These are phyloP conservation scores for Cyclotella sp. DNA, from an alignment of 108 stramenopile species.

Conservation along the genomic window DNA sequence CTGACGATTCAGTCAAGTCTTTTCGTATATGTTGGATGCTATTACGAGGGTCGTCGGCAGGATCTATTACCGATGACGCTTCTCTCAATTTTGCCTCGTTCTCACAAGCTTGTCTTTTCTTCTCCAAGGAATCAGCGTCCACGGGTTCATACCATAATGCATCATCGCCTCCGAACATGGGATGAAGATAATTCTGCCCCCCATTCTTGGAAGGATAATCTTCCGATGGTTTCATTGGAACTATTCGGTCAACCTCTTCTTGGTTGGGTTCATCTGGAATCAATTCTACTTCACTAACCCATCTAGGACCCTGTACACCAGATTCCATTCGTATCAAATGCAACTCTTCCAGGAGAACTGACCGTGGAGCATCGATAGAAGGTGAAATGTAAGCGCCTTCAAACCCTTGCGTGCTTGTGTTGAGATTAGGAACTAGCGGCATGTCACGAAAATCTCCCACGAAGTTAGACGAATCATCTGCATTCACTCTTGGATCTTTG, in stretches of 20 bases:
- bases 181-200: constrained; percentile 28
- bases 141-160: constrained; percentile 20
- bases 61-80: constrained; percentile 52
- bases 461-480: not conserved
- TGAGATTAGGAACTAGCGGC: constrained; percentile 35
- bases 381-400: not conserved
- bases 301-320: constrained; percentile 45
- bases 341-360: constrained; percentile 52
- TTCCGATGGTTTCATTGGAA: not conserved
- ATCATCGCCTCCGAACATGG: constrained; percentile 32
- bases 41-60: constrained; percentile 72
- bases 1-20: constrained; percentile 68
- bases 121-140: constrained; percentile 5
- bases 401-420: not conserved
- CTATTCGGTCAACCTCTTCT: not conserved
- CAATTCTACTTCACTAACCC: constrained; percentile 18
- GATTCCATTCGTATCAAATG: constrained; percentile 57
- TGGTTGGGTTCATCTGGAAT: not conserved
- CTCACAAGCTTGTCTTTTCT: constrained; percentile 37
- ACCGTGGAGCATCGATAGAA: constrained; percentile 36
- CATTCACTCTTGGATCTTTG: not conserved
- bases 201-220: constrained; percentile 12
- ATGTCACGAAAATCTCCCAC: constrained; percentile 6
- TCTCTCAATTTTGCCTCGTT: constrained; percentile 49
- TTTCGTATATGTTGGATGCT: constrained; percentile 77